These are phyloP conservation scores for Suhomyces yuchorum DNA, from an alignment of 1,139 yeast genomes.

Conservation along the genomic window DNA sequence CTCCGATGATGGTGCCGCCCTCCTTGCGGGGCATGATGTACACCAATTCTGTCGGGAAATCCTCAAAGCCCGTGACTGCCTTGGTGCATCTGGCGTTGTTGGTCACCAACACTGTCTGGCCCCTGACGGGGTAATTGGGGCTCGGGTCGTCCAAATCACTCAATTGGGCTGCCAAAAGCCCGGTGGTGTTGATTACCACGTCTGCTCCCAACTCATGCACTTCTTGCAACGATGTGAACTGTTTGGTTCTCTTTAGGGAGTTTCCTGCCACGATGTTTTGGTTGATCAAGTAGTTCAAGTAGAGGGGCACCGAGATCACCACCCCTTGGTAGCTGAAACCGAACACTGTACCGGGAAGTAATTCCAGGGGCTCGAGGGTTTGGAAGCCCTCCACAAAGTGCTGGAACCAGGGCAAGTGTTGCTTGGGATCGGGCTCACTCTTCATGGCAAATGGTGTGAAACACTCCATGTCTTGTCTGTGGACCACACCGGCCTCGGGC, in stretches of 20 bases:
- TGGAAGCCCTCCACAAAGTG: constrained; percentile 37
- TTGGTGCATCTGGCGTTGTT: constrained; percentile 34
- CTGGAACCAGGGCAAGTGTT: constrained; percentile 50
- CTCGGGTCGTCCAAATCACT: constrained; percentile 35
- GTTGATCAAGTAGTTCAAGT: constrained; percentile 47
- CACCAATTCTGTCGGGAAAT: constrained; percentile 37
- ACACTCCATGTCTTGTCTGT: constrained; percentile 29
- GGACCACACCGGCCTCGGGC: constrained; percentile 50
- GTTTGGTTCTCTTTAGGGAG: constrained; percentile 29
- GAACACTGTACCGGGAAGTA: constrained; percentile 33
- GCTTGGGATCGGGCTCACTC: constrained; percentile 17
- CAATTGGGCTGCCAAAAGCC: constrained; percentile 37
- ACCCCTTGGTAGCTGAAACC: constrained; percentile 51
- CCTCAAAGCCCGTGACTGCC: constrained; percentile 36
- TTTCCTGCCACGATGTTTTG: constrained; percentile 44
- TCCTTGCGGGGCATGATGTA: constrained; percentile 57
- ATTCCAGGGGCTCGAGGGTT: constrained; percentile 28
- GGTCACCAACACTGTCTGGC: constrained; percentile 35
- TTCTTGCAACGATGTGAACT: constrained; percentile 15
- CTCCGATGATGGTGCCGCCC: constrained; percentile 58
- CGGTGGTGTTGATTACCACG: constrained; percentile 49
- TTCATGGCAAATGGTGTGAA: constrained; percentile 30
- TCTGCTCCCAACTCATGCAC: constrained; percentile 30
- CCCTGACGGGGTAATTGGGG: constrained; percentile 34
- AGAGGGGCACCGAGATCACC: constrained; percentile 52